Evolutionary conservation across 345 rosid species (phyloP), one percentile per base, ranked within the genome.

Genomic region (Populus nigra): DNA sequence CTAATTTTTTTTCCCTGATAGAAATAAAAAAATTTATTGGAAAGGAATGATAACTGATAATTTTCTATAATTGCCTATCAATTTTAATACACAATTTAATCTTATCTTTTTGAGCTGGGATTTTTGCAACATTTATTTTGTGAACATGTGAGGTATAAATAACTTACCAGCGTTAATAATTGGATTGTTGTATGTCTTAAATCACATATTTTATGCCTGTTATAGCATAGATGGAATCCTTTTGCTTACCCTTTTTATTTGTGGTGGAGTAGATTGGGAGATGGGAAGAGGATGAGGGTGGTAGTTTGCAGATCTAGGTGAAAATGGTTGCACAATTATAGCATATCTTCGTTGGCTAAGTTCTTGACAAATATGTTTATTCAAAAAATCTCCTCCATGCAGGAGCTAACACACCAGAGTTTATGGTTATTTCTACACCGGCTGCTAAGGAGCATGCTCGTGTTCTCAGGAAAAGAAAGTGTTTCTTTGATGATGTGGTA

Each of bases 391-490:
- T 72, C 65, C 65, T 74, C 47, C 73, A 67, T 78, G 63, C 84
- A 90, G 96, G 85, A 45, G 78, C 76, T 79, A 49, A 71, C 47
- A 80, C 91, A 35, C 93, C 83, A 1, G 88, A 85, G 68, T 80
- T 85, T 76, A 75, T 79, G 68, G 71, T 83, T 83, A 81, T 95
- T 72, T 86, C 74, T 70, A 93, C 96, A 1, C 96, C 97, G 33
- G 88, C 91, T 50, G 69, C 84, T 31, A 91, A 83, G 86, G 98
- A 95, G 82, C 76, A 74, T 79, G 66, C 83, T 68, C 88, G 77
- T 74, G 49, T 59, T 78, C 74, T 76, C 68, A 83, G 87, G 83
- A 91, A 91, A 81, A 83, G 93, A 73, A 91, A 88, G 79, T 90
- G 91, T 81, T 33, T 88, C 43, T 81, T 79, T 45, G 99, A 95